Conservation (phyloP, 2,329 filamentous ascomycete genomes). For the Epichloe sp. region DNA sequence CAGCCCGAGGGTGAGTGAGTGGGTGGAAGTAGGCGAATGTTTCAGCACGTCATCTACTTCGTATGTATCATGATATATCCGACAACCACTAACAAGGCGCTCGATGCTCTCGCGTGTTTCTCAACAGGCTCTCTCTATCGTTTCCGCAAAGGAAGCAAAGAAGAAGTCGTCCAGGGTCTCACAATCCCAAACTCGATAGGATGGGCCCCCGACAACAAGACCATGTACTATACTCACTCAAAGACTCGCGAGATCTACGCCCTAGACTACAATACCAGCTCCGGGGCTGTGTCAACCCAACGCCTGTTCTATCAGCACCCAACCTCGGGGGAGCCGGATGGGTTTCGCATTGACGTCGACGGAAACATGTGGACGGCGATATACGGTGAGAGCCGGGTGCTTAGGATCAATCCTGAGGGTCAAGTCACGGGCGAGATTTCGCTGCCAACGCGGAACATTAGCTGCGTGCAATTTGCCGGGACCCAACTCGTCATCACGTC, state of each 20-base stretch:
- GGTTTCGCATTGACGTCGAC: constrained; percentile 70
- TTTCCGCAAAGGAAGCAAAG: constrained; percentile 48
- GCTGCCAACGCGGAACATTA: constrained; percentile 66
- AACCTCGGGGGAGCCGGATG: constrained; percentile 60
- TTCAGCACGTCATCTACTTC: no score
- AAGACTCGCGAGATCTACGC: constrained; percentile 56
- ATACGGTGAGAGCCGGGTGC: constrained; percentile 64
- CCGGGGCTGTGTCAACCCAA: constrained; percentile 52
- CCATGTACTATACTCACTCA: constrained; percentile 75
- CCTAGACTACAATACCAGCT: constrained; percentile 57
- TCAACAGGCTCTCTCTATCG: constrained; percentile 58
- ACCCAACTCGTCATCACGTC: constrained; percentile 67
- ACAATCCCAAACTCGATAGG: constrained; percentile 76
- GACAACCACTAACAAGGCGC: background rate
- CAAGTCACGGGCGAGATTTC: constrained; percentile 60
- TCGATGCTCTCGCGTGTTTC: background rate
- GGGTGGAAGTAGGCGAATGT: no score
- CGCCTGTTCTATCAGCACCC: constrained; percentile 61
- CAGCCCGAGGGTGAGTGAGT: constrained; percentile 40
- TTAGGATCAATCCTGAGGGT: constrained; percentile 59
- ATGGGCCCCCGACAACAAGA: constrained; percentile 61
- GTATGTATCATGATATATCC: background rate
- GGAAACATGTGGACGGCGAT: constrained; percentile 83
- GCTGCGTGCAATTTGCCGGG: constrained; percentile 70
- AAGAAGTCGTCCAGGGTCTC: constrained; percentile 47